Evolutionary conservation across 257 asterid species (phyloP).

Genomic region (Buddleja alternifolia): DNA sequence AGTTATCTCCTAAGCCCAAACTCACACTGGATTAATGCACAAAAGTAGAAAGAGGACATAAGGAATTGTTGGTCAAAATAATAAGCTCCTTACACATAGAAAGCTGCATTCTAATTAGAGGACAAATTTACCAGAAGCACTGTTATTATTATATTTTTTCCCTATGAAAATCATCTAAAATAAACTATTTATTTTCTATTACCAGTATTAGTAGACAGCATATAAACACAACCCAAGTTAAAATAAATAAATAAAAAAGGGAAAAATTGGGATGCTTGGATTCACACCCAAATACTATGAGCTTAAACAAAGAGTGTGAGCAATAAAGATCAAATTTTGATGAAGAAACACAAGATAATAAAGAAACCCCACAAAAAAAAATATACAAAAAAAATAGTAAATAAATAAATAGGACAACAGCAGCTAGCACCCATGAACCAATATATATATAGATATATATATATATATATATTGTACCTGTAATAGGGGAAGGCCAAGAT

Average conservation of each 20-base stretch:
- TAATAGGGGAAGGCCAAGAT: constrained; percentile 91
- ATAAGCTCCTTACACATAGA: not conserved
- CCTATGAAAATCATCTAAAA: not conserved
- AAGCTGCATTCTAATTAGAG: not conserved
- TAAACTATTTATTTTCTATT: not conserved
- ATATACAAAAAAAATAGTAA: not conserved
- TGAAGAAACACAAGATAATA: not conserved
- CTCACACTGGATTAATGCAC: not conserved
- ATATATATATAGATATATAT: constrained; percentile 3
- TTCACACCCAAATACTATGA: not conserved
- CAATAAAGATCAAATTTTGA: not conserved
- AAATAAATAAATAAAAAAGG: too few species aligned
- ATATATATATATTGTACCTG: constrained; percentile 46
- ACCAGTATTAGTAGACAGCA: not conserved
- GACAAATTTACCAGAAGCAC: not conserved
- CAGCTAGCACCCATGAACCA: not conserved
- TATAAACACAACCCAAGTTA: not conserved
- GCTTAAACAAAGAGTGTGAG: not conserved
- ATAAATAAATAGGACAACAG: not conserved
- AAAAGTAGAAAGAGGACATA: not conserved
- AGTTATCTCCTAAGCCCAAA: not conserved
- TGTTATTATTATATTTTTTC: too few species aligned
- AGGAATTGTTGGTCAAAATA: not conserved
- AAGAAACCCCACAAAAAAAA: not conserved
- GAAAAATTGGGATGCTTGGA: not conserved